Percentiles rank a stretch among this genome's conserved stretches.
Conservation (phyloP, 148 eudicot genomes). For the Cornus florida region DNA sequence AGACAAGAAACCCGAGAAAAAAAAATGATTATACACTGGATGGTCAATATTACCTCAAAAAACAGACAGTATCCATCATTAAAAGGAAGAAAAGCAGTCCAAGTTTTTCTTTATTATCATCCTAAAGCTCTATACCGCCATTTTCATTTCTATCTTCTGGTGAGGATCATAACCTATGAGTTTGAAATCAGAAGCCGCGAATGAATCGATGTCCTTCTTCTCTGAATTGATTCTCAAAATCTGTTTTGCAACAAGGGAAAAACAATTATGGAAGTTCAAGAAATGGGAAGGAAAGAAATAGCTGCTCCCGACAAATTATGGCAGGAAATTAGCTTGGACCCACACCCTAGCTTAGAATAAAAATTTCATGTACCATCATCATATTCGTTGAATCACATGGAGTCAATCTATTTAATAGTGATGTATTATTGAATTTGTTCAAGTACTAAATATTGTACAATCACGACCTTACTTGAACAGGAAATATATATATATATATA, state of each 20-base stretch:
- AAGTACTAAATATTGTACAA: background rate
- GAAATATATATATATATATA: too few species aligned
- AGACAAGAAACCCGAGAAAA: background rate
- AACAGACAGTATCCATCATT: background rate
- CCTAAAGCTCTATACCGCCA: conserved; percentile 12
- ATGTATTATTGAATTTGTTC: background rate
- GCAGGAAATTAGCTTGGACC: background rate
- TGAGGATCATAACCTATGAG: conserved; percentile 19
- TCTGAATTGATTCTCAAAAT: conserved; percentile 16
- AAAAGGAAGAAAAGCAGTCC: background rate
- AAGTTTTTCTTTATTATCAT: background rate
- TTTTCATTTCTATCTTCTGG: conserved; percentile 19
- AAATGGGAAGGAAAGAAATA: background rate
- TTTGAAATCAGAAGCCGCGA: conserved; percentile 17
- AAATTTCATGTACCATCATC: background rate
- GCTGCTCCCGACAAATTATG: background rate
- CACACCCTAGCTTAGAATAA: background rate
- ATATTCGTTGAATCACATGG: background rate
- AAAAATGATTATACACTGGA: background rate
- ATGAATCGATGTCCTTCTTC: conserved; percentile 20
- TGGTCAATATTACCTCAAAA: background rate
- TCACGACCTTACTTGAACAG: too few species aligned
- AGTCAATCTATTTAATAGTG: background rate
- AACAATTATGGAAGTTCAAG: background rate
- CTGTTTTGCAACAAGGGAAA: conserved; percentile 4